Conservation (phyloP, 352 stramenopile genomes). For the Pythium scleroteichum region DNA sequence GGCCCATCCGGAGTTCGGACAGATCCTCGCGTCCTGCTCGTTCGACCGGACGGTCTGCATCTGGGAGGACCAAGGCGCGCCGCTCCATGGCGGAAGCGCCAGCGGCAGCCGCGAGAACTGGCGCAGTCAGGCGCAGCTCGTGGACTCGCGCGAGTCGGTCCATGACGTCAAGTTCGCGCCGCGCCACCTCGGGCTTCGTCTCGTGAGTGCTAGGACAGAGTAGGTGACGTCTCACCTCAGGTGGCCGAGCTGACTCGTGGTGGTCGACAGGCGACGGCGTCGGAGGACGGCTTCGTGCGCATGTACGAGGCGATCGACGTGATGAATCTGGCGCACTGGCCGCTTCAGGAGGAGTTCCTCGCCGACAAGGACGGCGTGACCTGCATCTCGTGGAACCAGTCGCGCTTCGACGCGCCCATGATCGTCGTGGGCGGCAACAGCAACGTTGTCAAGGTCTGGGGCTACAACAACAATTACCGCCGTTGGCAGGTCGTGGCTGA, state of each 20-base stretch:
- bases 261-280: slow-evolving; percentile 82
- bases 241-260: no score
- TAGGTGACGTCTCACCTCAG: no score
- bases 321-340: slow-evolving; percentile 96
- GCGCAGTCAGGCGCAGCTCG: slow-evolving; percentile 86
- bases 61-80: slow-evolving; percentile 91
- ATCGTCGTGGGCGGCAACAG: slow-evolving; percentile 93
- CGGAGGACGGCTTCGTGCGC: slow-evolving; percentile 92
- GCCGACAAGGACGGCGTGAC: slow-evolving; percentile 86
- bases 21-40: slow-evolving; percentile 93
- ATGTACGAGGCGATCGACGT: slow-evolving; percentile 96
- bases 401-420: slow-evolving; percentile 94
- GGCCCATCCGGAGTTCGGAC: slow-evolving; percentile 95
- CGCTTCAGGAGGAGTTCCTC: slow-evolving; percentile 86
- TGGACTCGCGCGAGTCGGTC: slow-evolving; percentile 92
- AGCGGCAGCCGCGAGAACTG: slow-evolving; percentile 57
- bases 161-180: slow-evolving; percentile 96
- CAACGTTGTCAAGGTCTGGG: slow-evolving; percentile 88
- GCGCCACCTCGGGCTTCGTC: slow-evolving; percentile 89
- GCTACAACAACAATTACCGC: slow-evolving; percentile 88
- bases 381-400: slow-evolving; percentile 94
- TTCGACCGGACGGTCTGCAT: slow-evolving; percentile 94
- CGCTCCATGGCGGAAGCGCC: slow-evolving; percentile 34
- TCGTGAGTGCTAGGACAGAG: slow-evolving; percentile 45
- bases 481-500: slow-evolving; percentile 86